Evolutionary conservation across 225 moss, liverwort and hornwort genomes (phyloP), one percentile per base, ranked within the genome.

Genomic region (Antitrichia curtipendula): DNA sequence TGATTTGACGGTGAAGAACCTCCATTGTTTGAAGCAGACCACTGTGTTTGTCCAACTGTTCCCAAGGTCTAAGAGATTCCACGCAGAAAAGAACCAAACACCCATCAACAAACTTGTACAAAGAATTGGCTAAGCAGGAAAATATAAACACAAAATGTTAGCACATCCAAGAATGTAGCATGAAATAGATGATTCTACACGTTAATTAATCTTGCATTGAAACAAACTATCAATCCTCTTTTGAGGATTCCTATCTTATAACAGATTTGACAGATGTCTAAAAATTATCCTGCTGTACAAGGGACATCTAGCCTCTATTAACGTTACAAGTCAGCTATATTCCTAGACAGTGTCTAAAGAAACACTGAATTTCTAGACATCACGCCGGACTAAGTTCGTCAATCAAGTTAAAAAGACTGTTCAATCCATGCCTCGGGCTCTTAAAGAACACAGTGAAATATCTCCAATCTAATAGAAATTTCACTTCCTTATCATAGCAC

Each of bases 11-110:
- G 91, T 40, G 98, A 94, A 62, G 95, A 92, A 41, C 93, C 91
- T 80, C 98, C 98, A 75, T 98, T 96, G 45, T 88, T 90, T 83
- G 91, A 72, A 75, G 87, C 89, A 82, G 94, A 81, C 94, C 94
- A 94, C 86, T 94, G 94, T 53, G 93, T 83, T 87, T 94, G 94
- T 84, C 94, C 93, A 84, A 90, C 91, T 82, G 93, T 92, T 85
- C 93, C 98, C 91, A 98, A 89, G 19, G 98, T 98, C 95, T 98
- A 95, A 90, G 75, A 79, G 71, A 86, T 88, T 73, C 75, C 91
- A 90, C 29, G 75, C 81, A 92, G 75, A 84, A 78, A 85, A 77
- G 66, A 77, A 85, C 50, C 82, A 12, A 87, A 85, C 56, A 41
- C 56, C 80, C 87, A 89, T 81, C 80, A 89, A 80, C 68, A 76